Conservation (phyloP, 2,329 filamentous ascomycete species). For the Cladobotryum mycophilum region DNA sequence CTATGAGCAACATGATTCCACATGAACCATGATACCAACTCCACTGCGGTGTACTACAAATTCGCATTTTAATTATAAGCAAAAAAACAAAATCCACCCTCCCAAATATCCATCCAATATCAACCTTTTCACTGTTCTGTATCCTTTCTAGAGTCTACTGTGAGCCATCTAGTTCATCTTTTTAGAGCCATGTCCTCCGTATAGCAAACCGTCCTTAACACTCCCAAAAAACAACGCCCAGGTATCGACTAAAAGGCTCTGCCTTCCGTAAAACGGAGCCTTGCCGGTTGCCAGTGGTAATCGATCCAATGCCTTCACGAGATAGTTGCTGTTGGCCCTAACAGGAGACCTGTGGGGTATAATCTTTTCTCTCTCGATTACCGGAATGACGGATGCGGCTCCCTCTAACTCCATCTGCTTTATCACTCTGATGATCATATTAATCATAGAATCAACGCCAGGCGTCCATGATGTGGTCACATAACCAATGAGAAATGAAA, state of each 20-base stretch:
- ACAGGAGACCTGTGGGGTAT: constrained; percentile 22
- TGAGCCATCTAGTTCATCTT: constrained; percentile 10
- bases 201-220: constrained; percentile 27
- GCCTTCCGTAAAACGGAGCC: constrained; percentile 31
- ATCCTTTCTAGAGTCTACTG: neutral
- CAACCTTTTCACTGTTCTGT: too few species aligned
- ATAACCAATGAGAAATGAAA: constrained; percentile 57
- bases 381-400: constrained; percentile 40
- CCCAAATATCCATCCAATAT: too few species aligned
- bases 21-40: neutral
- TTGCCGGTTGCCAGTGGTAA: constrained; percentile 31
- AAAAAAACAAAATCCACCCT: neutral
- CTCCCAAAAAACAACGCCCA: constrained; percentile 25
- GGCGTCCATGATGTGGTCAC: constrained; percentile 62
- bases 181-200: constrained; percentile 19
- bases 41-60: too few species aligned
- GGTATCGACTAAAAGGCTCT: constrained; percentile 24
- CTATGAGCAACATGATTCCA: too few species aligned
- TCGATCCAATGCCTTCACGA: constrained; percentile 29
- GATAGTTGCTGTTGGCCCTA: constrained; percentile 27
- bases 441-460: constrained; percentile 49
- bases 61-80: too few species aligned
- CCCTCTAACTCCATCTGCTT: constrained; percentile 45
- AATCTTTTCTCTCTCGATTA: constrained; percentile 23
- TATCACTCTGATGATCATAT: constrained; percentile 44